phyloP scores from a whole-genome alignment of 2,329 filamentous ascomycete species.

The Penicillium glabrum region DNA sequence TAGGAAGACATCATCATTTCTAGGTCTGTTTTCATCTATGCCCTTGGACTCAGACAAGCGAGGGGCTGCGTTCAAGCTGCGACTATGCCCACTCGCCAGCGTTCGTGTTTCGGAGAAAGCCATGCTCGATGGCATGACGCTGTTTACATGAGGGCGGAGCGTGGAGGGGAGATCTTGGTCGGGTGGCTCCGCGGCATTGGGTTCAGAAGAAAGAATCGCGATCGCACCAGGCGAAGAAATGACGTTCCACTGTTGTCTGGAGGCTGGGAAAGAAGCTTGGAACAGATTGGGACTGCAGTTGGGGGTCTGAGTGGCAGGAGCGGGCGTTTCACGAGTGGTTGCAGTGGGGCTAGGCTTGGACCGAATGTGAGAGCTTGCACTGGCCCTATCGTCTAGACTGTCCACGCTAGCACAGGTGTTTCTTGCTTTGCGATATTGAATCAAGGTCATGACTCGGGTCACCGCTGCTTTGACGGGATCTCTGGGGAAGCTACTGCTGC shows the following conservation, averaged over 20 bases:
- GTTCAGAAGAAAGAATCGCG: constrained; percentile 14
- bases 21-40: constrained; percentile 38
- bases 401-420: neutral
- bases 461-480: constrained; percentile 8
- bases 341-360: constrained; percentile 40
- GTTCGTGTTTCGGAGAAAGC: constrained; percentile 30
- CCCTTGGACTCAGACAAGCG: constrained; percentile 32
- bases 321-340: constrained; percentile 46
- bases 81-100: constrained; percentile 26
- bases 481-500: constrained; percentile 9
- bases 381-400: neutral
- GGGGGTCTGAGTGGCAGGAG: constrained; percentile 50
- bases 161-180: constrained; percentile 20
- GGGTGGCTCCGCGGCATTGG: constrained; percentile 32
- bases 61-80: constrained; percentile 25
- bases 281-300: constrained; percentile 33
- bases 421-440: neutral
- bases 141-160: constrained; percentile 31
- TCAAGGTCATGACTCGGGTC: neutral
- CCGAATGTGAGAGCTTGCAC: neutral
- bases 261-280: constrained; percentile 26
- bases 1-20: constrained; percentile 48
- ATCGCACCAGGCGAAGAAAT: neutral
- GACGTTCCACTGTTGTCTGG: constrained; percentile 1
- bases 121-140: constrained; percentile 34